Percentiles rank a stretch among this genome's conserved stretches.
Conservation (phyloP, 805 yeast species). For the Cyberlindnera euphorbiiphila region DNA sequence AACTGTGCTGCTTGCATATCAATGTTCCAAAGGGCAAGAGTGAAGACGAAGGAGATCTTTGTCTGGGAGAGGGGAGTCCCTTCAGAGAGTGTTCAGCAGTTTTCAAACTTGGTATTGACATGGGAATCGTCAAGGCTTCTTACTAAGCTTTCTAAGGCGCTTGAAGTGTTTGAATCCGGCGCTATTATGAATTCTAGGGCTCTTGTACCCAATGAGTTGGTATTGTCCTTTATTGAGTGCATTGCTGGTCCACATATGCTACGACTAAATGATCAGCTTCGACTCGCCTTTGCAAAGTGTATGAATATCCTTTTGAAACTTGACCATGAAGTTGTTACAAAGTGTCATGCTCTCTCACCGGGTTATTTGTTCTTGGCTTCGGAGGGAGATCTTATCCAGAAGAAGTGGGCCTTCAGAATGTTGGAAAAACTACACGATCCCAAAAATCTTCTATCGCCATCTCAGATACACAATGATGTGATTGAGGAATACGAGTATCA, state of each 20-base stretch:
- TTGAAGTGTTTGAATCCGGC: neutral
- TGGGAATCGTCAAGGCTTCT: constrained; percentile 29
- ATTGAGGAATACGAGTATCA: constrained; percentile 55
- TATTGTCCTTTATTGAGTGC: constrained; percentile 41
- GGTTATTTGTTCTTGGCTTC: constrained; percentile 53
- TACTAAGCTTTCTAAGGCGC: constrained; percentile 2
- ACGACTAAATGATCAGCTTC: constrained; percentile 35
- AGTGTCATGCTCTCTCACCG: constrained; percentile 34
- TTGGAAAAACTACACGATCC: constrained; percentile 22
- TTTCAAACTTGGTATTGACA: constrained; percentile 16
- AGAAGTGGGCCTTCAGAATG: constrained; percentile 43
- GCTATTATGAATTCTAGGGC: constrained; percentile 2
- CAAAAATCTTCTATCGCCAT: constrained; percentile 21
- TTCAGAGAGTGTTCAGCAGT: constrained; percentile 19
- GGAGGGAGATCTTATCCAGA: constrained; percentile 46
- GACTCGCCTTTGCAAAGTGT: constrained; percentile 34
- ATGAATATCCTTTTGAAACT: constrained; percentile 30
- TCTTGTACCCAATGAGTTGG: constrained; percentile 15
- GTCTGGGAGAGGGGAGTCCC: constrained; percentile 43
- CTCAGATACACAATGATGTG: constrained; percentile 33
- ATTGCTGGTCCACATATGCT: constrained; percentile 49
- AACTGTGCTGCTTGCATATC: constrained; percentile 52
- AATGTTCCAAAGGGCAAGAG: constrained; percentile 50
- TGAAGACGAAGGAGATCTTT: constrained; percentile 48
- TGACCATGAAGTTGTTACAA: constrained; percentile 28